These are phyloP conservation scores for Aureobasidium sp. DNA, from an alignment of 2,329 filamentous ascomycete genomes.

Conservation along the genomic window DNA sequence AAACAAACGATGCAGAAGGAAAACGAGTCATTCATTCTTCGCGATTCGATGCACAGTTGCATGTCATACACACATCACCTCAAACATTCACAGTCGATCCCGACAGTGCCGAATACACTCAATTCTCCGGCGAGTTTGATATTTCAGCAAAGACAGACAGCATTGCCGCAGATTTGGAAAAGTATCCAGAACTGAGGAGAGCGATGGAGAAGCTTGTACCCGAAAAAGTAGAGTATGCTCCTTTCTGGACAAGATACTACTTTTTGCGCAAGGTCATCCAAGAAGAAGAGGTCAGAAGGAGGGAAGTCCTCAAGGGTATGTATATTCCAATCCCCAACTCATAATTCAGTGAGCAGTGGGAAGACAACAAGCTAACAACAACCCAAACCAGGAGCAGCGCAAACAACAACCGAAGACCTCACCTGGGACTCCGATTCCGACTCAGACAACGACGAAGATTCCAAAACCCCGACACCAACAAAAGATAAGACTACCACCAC, in stretches of 20 bases:
- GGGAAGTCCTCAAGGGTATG: constrained; percentile 91
- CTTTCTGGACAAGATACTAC: constrained; percentile 97
- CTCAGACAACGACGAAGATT: constrained; percentile 59
- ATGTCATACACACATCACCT: constrained; percentile 89
- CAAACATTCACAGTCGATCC: constrained; percentile 90
- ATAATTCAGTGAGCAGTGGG: too few relatives aligned
- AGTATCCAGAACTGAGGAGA: constrained; percentile 83
- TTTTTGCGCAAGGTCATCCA: constrained; percentile 94
- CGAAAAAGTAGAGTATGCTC: constrained; percentile 85
- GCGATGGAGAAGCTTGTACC: constrained; percentile 99
- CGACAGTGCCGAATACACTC: constrained; percentile 69
- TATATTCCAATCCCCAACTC: neutral
- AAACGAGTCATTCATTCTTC: constrained; percentile 97
- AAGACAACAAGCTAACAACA: too few relatives aligned
- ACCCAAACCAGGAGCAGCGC: constrained; percentile 65
- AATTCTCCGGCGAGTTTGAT: constrained; percentile 80
- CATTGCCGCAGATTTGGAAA: constrained; percentile 84
- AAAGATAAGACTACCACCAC: constrained; percentile 21
- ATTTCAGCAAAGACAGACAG: constrained; percentile 86
- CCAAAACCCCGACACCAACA: constrained; percentile 33
- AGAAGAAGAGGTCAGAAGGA: constrained; percentile 88
- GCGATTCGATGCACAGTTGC: constrained; percentile 93
- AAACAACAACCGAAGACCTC: constrained; percentile 78
- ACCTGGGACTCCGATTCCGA: constrained; percentile 77
- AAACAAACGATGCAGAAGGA: constrained; percentile 88